These are phyloP conservation scores for Myxozyma udenii DNA, from an alignment of 805 yeast species.

Conservation along the genomic window DNA sequence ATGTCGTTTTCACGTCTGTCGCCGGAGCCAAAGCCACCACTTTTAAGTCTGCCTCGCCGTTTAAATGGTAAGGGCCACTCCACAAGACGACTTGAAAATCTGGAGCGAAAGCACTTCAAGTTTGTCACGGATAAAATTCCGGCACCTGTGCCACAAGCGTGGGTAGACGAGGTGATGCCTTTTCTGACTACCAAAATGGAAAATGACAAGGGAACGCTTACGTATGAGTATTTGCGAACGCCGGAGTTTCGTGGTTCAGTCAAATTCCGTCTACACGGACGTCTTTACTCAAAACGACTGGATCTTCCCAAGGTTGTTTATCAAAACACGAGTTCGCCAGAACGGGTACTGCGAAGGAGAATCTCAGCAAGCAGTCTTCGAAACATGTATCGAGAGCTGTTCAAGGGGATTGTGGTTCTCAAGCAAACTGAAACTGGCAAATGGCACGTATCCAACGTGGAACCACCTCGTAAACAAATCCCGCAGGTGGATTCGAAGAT, in stretches of 20 bases:
- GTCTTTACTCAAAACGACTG: too few relatives aligned
- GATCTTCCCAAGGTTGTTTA: too few relatives aligned
- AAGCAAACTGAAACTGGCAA: background rate
- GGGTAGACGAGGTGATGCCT: slow-evolving; percentile 4
- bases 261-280: background rate
- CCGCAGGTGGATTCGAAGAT: too few relatives aligned
- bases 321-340: too few relatives aligned
- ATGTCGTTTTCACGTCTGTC: background rate
- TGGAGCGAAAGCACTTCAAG: slow-evolving; percentile 8
- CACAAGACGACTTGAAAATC: slow-evolving; percentile 1
- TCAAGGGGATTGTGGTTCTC: background rate
- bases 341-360: too few relatives aligned
- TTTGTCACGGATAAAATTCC: background rate
- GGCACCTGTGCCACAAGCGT: slow-evolving; percentile 4
- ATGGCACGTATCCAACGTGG: too few relatives aligned
- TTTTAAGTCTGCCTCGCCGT: background rate
- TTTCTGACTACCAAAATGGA: background rate
- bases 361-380: too few relatives aligned
- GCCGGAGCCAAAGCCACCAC: slow-evolving; percentile 1
- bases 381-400: background rate
- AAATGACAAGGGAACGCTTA: background rate
- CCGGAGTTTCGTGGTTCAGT: too few relatives aligned
- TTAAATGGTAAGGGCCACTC: slow-evolving; percentile 4
- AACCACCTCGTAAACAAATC: too few relatives aligned
- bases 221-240: too few relatives aligned